Evolutionary conservation across 2,329 filamentous ascomycete species (phyloP).

Genomic region (Trichoderma endophyticum): DNA sequence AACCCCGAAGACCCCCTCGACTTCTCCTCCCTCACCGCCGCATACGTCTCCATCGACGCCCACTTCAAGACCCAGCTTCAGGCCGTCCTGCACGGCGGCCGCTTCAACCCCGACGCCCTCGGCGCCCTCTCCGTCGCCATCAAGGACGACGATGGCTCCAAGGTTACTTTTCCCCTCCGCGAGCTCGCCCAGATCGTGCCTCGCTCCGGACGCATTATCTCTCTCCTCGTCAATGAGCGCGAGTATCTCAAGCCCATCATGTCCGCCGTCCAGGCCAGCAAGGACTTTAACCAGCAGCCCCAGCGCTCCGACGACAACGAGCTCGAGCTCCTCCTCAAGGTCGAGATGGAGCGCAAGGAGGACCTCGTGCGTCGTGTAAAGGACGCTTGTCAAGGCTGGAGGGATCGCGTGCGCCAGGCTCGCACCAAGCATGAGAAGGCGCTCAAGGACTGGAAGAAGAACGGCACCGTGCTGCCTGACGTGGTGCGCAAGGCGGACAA

Average conservation of each 20-base stretch:
- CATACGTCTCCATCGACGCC: slow-evolving; percentile 39
- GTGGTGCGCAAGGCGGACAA: slow-evolving; percentile 47
- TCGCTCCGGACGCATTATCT: slow-evolving; percentile 40
- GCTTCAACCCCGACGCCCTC: slow-evolving; percentile 51
- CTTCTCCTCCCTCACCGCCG: slow-evolving; percentile 47
- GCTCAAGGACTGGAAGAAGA: slow-evolving; percentile 49
- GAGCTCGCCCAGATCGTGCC: slow-evolving; percentile 56
- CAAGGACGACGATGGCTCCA: slow-evolving; percentile 28
- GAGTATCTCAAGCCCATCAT: slow-evolving; percentile 53
- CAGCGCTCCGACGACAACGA: slow-evolving; percentile 57
- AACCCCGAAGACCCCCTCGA: slow-evolving; percentile 46
- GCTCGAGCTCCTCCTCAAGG: slow-evolving; percentile 53
- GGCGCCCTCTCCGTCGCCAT: slow-evolving; percentile 44
- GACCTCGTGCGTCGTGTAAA: slow-evolving; percentile 43
- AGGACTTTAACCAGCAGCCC: slow-evolving; percentile 60
- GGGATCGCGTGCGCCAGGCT: slow-evolving; percentile 46
- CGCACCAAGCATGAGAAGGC: slow-evolving; percentile 47
- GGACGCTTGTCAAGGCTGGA: slow-evolving; percentile 49
- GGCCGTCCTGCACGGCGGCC: slow-evolving; percentile 42
- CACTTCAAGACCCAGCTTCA: slow-evolving; percentile 45
- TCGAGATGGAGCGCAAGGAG: slow-evolving; percentile 51
- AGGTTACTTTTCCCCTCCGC: slow-evolving; percentile 45
- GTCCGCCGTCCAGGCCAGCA: slow-evolving; percentile 50
- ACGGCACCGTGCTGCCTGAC: slow-evolving; percentile 43
- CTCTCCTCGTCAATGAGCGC: slow-evolving; percentile 42